Base-by-base conservation (phyloP, 345 rosid genomes). In the Carallia brachiata region DNA sequence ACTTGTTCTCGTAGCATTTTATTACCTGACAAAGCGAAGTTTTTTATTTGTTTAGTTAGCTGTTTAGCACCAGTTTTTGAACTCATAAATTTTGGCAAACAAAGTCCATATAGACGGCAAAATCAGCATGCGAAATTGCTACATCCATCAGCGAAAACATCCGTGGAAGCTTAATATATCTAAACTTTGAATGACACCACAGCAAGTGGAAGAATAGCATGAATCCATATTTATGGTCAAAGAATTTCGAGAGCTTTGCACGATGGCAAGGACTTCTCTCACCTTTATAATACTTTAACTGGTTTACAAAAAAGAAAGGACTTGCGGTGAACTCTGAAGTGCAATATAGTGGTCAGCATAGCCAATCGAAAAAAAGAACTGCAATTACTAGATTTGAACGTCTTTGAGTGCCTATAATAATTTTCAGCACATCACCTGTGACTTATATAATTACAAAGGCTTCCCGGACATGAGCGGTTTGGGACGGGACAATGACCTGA, bases 401-500 rank as follows among this genome's bases (percentile, higher is more conserved):
- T 12, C 50, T 44, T 12, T 44, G 48, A 44, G 48, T 40, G 12
- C 47, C 47, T 40, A 40, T 2, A 8, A 40, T 40, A 40, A 40
- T 13, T 40, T 40, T 40, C 48, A 10, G 64, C 19, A 60, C 70
- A 65, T 57, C 2, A 16, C 62, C 68, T 3, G 54, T 23, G 65
- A 48, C 54, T 50, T 12, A 31, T 7, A 61, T 37, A 36, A 52
- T 66, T 48, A 66, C 60, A 55, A 36, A 36, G 79, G 60, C 73
- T 39, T 77, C 57, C 57, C 64, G n/a, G 73, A 68, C 65, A 77
- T 64, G 30, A 72, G 73, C n/a, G 77, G 73, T 50, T 66, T 78
- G 19, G 72, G 96, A 70, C 95, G 97, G 36, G 87, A 63, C 70
- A 90, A 56, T 13, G 98, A 89, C 68, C 98, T 83, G 70, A 96